phyloP scores from a whole-genome alignment of 176 grass and related monocot species.

The Ensete ventricosum region DNA sequence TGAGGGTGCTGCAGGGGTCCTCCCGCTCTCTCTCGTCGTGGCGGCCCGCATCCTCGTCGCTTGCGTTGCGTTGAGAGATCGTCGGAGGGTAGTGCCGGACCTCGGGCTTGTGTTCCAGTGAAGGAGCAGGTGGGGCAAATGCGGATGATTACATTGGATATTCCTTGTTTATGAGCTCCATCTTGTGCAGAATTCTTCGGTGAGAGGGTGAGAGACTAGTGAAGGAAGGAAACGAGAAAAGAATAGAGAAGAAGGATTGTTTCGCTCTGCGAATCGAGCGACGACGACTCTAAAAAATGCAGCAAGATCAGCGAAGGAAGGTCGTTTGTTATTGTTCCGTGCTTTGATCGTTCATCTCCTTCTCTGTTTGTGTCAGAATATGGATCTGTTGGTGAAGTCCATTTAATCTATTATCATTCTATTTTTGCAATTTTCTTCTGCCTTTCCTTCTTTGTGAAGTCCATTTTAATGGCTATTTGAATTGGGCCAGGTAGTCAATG shows the following conservation, averaged over 20 bases:
- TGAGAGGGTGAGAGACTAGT: neutral
- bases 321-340: constrained; percentile 16
- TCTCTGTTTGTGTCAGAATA: constrained; percentile 6
- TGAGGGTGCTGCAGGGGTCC: no score
- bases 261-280: neutral
- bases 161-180: constrained; percentile 5
- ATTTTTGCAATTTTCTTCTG: neutral
- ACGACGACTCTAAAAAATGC: constrained; percentile 17
- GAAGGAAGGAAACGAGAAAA: neutral
- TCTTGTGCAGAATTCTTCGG: constrained; percentile 1
- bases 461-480: neutral
- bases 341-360: neutral
- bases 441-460: neutral
- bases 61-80: constrained; percentile 2
- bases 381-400: neutral
- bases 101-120: constrained; percentile 6
- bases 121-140: constrained; percentile 31
- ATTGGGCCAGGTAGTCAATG: neutral
- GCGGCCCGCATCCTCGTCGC: neutral
- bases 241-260: constrained; percentile 11
- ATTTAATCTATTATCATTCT: neutral
- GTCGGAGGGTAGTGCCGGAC: constrained; percentile 8
- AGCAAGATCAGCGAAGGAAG: constrained; percentile 44
- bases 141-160: constrained; percentile 16
- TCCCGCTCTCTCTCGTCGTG: neutral